phyloP scores from a whole-genome alignment of 2,329 filamentous ascomycete species.

The Aspergillus pseudoterreus region DNA sequence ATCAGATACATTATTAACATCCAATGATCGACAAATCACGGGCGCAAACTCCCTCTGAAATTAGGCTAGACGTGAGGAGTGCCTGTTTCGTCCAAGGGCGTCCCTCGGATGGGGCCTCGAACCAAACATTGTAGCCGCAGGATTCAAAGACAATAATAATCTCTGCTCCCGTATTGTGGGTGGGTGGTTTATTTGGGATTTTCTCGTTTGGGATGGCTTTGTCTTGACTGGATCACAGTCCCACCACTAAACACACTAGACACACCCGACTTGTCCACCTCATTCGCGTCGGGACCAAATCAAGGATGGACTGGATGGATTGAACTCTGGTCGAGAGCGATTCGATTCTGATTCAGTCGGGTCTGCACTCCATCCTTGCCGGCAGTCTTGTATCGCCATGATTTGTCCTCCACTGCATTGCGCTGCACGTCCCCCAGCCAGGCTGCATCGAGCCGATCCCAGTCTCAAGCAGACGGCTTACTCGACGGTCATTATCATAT shows the following conservation, averaged over 20 bases:
- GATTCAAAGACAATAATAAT: neutral
- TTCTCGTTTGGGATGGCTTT: neutral
- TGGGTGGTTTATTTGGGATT: neutral
- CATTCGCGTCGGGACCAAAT: too few species aligned
- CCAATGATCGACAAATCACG: slow-evolving; percentile 16
- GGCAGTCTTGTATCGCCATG: neutral
- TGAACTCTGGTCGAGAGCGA: too few species aligned
- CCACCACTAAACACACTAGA: neutral
- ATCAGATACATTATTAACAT: slow-evolving; percentile 10
- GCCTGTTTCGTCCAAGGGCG: slow-evolving; percentile 1
- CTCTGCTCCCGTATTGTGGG: neutral
- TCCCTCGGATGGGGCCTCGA: too few species aligned
- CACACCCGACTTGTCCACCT: neutral
- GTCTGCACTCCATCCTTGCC: neutral
- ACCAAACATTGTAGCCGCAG: neutral
- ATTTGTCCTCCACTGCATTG: neutral
- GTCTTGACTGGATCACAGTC: too few species aligned
- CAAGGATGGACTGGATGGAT: too few species aligned
- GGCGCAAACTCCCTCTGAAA: slow-evolving; percentile 7
- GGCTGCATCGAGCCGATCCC: neutral
- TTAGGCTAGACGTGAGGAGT: slow-evolving; percentile 11
- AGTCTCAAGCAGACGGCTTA: neutral
- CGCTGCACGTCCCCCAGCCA: neutral
- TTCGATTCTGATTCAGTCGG: too few species aligned
- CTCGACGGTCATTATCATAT: neutral